Percentiles rank a stretch among this genome's conserved stretches.
Evolutionary conservation across 768 basidiomycete species (phyloP).

Genomic region (Leccinellum rugosiceps): DNA sequence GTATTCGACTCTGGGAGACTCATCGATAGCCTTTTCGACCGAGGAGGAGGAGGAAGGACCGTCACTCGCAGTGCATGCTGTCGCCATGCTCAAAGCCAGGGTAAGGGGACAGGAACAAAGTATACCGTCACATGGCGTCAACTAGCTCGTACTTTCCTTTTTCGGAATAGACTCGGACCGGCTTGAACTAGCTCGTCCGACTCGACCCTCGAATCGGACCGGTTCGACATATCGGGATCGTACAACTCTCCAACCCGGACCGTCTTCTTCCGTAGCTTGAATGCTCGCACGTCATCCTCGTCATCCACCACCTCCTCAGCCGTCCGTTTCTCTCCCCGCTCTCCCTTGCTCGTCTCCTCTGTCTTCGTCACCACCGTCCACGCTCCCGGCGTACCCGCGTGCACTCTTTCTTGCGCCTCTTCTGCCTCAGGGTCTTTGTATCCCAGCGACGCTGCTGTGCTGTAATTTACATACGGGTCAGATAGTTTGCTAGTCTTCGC

Average conservation of each 20-base stretch:
- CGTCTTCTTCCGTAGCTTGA: conserved; percentile 68
- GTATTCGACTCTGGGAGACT: conserved; percentile 33
- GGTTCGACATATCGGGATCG: conserved; percentile 46
- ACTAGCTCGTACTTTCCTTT: conserved; percentile 8
- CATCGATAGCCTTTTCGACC: not conserved
- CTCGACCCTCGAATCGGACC: conserved; percentile 20
- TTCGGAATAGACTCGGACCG: conserved; percentile 21
- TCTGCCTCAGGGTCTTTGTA: conserved; percentile 76
- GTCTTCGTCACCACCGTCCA: conserved; percentile 62
- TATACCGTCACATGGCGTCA: not conserved
- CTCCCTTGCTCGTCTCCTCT: not conserved
- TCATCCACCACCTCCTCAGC: conserved; percentile 44
- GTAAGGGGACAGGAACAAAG: not conserved
- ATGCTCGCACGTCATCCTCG: conserved; percentile 48
- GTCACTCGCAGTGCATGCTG: not conserved
- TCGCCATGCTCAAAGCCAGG: not conserved
- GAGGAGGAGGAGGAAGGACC: not conserved
- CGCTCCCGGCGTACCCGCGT: conserved; percentile 69
- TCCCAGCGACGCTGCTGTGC: conserved; percentile 83
- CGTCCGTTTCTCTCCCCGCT: conserved; percentile 33
- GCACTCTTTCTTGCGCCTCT: conserved; percentile 55
- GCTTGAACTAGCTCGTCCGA: conserved; percentile 5
- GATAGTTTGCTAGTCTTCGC: conserved; percentile 51
- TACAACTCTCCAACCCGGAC: conserved; percentile 70
- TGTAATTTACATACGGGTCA: conserved; percentile 79